Evolutionary conservation across 1,139 yeast genomes (phyloP).

Genomic region (Waltiozyma solani): DNA sequence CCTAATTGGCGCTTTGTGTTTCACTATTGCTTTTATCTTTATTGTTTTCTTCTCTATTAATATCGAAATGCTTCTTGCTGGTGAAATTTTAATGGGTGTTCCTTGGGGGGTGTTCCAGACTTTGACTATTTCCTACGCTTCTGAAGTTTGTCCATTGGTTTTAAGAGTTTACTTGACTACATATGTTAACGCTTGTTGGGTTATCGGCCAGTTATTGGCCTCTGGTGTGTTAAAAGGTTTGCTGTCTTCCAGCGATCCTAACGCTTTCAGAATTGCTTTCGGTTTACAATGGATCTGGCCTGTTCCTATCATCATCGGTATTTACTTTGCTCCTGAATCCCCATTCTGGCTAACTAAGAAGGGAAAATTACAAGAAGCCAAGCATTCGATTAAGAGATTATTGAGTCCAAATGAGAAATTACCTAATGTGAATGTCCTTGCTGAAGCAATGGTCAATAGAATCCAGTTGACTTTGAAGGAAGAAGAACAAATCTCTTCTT

Average conservation of each 20-base stretch:
- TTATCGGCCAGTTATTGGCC: constrained; percentile 24
- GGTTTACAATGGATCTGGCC: constrained; percentile 61
- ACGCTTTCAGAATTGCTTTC: constrained; percentile 32
- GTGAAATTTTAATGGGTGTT: constrained; percentile 22
- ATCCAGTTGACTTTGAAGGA: constrained; percentile 25
- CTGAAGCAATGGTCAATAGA: constrained; percentile 18
- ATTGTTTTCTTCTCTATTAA: constrained; percentile 21
- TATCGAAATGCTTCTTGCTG: constrained; percentile 21
- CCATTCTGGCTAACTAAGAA: constrained; percentile 28
- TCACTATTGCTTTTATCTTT: constrained; percentile 15
- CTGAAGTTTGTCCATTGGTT: constrained; percentile 25
- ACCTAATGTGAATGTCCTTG: constrained; percentile 10
- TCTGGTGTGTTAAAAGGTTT: constrained; percentile 14
- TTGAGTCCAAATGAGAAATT: constrained; percentile 4
- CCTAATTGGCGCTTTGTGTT: constrained; percentile 29
- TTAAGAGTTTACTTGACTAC: constrained; percentile 23
- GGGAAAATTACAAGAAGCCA: constrained; percentile 9
- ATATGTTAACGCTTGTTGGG: constrained; percentile 21
- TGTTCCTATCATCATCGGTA: constrained; percentile 38
- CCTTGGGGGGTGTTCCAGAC: constrained; percentile 21
- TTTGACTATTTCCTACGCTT: constrained; percentile 20
- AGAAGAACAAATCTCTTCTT: constrained; percentile 14
- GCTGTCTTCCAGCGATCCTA: constrained; percentile 12
- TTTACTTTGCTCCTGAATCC: constrained; percentile 43
- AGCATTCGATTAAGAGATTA: constrained; percentile 7